Base-by-base conservation (phyloP, 1,284 basidiomycete genomes). In the Somion occarium region DNA sequence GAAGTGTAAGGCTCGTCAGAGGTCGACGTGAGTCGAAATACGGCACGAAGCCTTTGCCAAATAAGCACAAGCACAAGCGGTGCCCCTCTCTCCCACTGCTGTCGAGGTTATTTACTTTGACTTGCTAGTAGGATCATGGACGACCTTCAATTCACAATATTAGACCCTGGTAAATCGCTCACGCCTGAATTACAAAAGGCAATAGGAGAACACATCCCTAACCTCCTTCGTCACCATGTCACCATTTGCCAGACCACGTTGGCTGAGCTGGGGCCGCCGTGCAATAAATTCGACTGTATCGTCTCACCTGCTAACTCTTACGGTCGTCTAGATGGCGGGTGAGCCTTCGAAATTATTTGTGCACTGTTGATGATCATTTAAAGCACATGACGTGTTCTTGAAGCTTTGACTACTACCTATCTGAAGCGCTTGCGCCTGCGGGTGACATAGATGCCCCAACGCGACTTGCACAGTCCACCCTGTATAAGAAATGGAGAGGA, bases 241-340 rank as follows among this genome's bases (percentile, higher is more conserved):
- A 37, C n/a, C 19, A 27, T 50, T 4, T 30, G 13, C 9, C 27
- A 50, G 22, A 41, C 46, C 9, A 38, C 22, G 37, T 34, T 53
- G 5, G n/a, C 34, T 12, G 43, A 53, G 3, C 30, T 51, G n/a
- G 38, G 44, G 26, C 22, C 39, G 13, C 5, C 20, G 5, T 26
- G 37, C 24, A 37, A 45, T 5, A 25, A 25, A 7, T 61, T 61
- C 45, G 61, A 63, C 54, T 60, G 60, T 48, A 59, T 63, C 19
- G 61, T 63, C 38, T 62, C 59, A 5, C 61, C 60, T 7, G 60
- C 61, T 5, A 61, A 62, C 43, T 63, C 61, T 12, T 61, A 54
- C 43, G 61, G 61, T 26, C 44, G 58, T 5, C 53, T 62, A 22
- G 61, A 61, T 49, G 59, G 60, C 15, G 59, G 56, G 57, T 61